phyloP scores from a whole-genome alignment of 2,329 filamentous ascomycete species.

The Rhinocladiella similis region DNA sequence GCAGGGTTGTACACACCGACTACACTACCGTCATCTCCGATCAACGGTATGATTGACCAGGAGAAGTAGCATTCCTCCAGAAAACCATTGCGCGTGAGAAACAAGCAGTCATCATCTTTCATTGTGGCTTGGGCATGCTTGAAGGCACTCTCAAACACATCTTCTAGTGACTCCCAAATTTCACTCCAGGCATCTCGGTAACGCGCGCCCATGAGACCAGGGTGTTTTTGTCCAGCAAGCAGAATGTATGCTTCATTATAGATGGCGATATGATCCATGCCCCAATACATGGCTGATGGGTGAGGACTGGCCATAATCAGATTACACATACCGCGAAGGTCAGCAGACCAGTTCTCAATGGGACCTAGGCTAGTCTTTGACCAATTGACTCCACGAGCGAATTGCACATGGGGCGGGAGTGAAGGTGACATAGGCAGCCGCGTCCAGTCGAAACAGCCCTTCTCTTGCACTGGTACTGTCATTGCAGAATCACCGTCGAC shows the following conservation, averaged over 20 bases:
- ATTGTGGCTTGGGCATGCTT: constrained; percentile 74
- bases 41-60: constrained; percentile 73
- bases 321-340: constrained; percentile 76
- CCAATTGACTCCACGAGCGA: constrained; percentile 74
- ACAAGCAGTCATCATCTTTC: constrained; percentile 79
- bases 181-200: constrained; percentile 71
- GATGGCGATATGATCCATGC: constrained; percentile 65
- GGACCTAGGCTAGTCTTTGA: constrained; percentile 70
- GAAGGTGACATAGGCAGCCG: constrained; percentile 63
- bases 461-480: constrained; percentile 37
- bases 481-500: constrained; percentile 32
- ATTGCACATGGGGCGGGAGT: constrained; percentile 70
- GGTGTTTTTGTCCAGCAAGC: constrained; percentile 75
- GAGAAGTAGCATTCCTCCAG: constrained; percentile 81
- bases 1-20: constrained; percentile 77
- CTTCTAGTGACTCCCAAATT: constrained; percentile 71
- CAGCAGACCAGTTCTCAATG: constrained; percentile 70
- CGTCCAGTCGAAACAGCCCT: constrained; percentile 78
- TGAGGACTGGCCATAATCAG: constrained; percentile 78
- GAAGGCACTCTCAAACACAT: constrained; percentile 67
- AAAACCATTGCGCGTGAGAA: constrained; percentile 65
- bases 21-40: constrained; percentile 72
- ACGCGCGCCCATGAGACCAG: constrained; percentile 69
- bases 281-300: constrained; percentile 79
- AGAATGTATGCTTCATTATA: constrained; percentile 73